Percentiles rank a stretch among this genome's conserved stretches.
These are phyloP conservation scores for Ambrosiella beaveri DNA, from an alignment of 2,329 filamentous ascomycete genomes.

Conservation along the genomic window DNA sequence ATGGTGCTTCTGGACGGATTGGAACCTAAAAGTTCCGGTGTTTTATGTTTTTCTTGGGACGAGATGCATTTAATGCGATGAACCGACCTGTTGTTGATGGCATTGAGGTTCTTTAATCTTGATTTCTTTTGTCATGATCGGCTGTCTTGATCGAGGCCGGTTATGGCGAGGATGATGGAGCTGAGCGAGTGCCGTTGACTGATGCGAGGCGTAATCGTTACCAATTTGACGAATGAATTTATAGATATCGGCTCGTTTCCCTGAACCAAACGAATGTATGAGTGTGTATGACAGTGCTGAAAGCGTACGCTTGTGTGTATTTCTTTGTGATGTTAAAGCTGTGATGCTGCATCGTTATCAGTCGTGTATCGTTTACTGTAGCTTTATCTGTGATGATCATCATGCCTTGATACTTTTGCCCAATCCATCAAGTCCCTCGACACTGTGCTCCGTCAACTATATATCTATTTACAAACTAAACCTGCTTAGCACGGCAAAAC, in stretches of 20 bases:
- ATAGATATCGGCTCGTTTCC: conserved; percentile 4
- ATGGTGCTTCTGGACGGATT: background rate
- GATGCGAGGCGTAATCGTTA: conserved; percentile 2
- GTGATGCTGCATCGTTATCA: too few relatives aligned
- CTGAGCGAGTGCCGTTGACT: background rate
- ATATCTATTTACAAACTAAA: too few relatives aligned
- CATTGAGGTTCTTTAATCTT: background rate
- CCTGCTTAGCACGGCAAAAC: too few relatives aligned
- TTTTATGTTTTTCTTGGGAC: conserved; percentile 7
- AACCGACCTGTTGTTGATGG: background rate
- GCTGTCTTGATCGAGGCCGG: background rate
- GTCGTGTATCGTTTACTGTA: too few relatives aligned
- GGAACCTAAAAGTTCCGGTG: background rate
- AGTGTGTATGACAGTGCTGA: background rate
- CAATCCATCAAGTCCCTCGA: too few relatives aligned
- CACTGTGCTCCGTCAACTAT: too few relatives aligned
- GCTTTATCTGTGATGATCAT: too few relatives aligned
- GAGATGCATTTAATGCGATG: conserved; percentile 7
- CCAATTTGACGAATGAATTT: conserved; percentile 1
- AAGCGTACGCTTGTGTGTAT: background rate
- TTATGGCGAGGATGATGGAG: background rate
- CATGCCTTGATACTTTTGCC: too few relatives aligned
- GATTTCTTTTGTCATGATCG: background rate
- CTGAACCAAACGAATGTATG: background rate
- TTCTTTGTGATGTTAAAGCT: background rate